These are phyloP conservation scores for Talaromyces amestolkiae DNA, from an alignment of 2,329 filamentous ascomycete genomes.

Conservation along the genomic window DNA sequence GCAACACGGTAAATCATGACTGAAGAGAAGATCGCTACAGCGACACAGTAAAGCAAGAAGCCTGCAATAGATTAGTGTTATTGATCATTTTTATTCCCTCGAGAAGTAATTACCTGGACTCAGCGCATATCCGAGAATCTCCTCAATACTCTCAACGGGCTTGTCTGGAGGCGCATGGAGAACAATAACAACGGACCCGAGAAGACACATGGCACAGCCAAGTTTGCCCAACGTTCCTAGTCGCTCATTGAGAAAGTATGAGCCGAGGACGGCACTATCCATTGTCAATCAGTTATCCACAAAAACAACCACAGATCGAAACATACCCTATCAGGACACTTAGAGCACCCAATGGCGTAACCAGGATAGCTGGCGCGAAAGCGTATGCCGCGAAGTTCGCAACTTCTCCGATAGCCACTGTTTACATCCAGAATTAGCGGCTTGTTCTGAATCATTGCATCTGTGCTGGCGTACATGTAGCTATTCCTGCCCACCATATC, in stretches of 20 bases:
- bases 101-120: slow-evolving; percentile 66
- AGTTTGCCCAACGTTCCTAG: slow-evolving; percentile 89
- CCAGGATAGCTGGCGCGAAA: slow-evolving; percentile 96
- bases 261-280: slow-evolving; percentile 76
- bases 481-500: slow-evolving; percentile 95
- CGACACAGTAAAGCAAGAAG: slow-evolving; percentile 80
- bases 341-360: slow-evolving; percentile 89
- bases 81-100: too few species aligned
- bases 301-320: neutral
- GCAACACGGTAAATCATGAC: slow-evolving; percentile 97
- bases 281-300: slow-evolving; percentile 22
- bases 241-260: slow-evolving; percentile 89
- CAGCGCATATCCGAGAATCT: slow-evolving; percentile 86
- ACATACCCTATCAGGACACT: slow-evolving; percentile 81
- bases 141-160: slow-evolving; percentile 84
- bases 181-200: slow-evolving; percentile 95
- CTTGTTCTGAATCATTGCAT: neutral
- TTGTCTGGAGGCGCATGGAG: slow-evolving; percentile 93
- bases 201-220: slow-evolving; percentile 91
- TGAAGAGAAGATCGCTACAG: slow-evolving; percentile 77
- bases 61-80: slow-evolving; percentile 51
- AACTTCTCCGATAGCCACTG: slow-evolving; percentile 88
- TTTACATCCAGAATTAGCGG: slow-evolving; percentile 3
- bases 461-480: slow-evolving; percentile 64
- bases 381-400: slow-evolving; percentile 98